phyloP scores from a whole-genome alignment of 352 stramenopile genomes.

The Phytophthora niederhauseri region DNA sequence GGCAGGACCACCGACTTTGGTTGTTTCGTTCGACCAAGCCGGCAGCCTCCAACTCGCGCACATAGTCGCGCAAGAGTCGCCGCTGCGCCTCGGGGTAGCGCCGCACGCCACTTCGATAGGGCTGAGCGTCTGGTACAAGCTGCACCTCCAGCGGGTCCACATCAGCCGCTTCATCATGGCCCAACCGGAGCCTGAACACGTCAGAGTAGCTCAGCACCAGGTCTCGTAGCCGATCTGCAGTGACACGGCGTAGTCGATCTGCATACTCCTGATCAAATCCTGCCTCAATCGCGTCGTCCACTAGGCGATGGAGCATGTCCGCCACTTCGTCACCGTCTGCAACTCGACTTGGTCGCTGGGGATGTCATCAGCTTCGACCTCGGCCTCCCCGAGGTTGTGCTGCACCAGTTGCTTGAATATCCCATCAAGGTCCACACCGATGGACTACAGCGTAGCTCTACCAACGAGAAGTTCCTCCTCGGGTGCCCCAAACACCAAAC shows the following conservation, averaged over 20 bases:
- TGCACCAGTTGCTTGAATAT: slow-evolving; percentile 20
- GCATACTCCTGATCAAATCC: neutral
- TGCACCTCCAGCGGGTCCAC: slow-evolving; percentile 16
- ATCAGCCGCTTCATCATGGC: slow-evolving; percentile 6
- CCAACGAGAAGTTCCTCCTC: slow-evolving; percentile 3
- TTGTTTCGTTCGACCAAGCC: neutral
- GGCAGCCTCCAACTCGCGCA: neutral
- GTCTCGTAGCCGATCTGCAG: neutral
- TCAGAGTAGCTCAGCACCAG: slow-evolving; percentile 3
- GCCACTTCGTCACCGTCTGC: neutral
- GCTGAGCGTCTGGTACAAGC: neutral
- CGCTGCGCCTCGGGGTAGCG: neutral
- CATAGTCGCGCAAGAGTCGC: neutral
- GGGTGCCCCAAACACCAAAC: neutral
- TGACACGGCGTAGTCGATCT: neutral
- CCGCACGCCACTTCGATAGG: slow-evolving; percentile 12
- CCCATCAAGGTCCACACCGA: slow-evolving; percentile 13
- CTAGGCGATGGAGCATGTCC: neutral
- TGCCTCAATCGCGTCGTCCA: slow-evolving; percentile 9
- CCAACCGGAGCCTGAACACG: slow-evolving; percentile 6
- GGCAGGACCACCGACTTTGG: neutral
- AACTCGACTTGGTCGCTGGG: slow-evolving; percentile 9
- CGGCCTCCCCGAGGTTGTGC: neutral
- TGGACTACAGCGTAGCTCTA: slow-evolving; percentile 9
- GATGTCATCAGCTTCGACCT: slow-evolving; percentile 13